phyloP scores from a whole-genome alignment of 352 stramenopile genomes.

The Phytopythium sindhum region DNA sequence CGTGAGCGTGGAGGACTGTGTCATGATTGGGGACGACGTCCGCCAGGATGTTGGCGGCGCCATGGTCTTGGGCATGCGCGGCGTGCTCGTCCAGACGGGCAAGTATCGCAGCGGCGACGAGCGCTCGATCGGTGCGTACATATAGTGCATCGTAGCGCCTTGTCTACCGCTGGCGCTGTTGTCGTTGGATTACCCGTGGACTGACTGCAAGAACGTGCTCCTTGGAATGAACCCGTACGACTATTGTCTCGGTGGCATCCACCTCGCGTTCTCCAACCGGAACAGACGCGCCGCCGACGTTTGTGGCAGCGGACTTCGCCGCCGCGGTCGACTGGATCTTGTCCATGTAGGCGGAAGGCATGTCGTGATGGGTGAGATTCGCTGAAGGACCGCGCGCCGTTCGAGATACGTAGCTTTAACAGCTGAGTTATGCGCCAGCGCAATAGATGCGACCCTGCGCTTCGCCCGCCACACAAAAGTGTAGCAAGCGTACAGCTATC shows the following conservation, averaged over 20 bases:
- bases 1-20: conserved; percentile 23
- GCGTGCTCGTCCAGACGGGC: conserved; percentile 44
- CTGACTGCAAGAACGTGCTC: not conserved
- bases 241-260: not conserved
- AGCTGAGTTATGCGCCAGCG: not conserved
- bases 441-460: not conserved
- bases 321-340: conserved; percentile 32
- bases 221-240: not conserved
- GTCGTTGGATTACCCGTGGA: not conserved
- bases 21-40: conserved; percentile 64
- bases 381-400: not conserved
- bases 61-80: conserved; percentile 39
- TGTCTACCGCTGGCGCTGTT: no score
- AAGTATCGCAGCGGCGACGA: conserved; percentile 48
- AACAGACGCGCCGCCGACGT: conserved; percentile 14
- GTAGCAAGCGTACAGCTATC: not conserved
- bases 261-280: not conserved
- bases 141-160: not conserved
- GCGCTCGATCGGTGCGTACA: conserved; percentile 11
- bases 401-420: not conserved
- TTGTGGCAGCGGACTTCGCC: conserved; percentile 24
- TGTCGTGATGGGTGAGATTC: not conserved
- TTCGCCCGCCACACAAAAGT: not conserved
- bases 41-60: conserved; percentile 44
- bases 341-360: not conserved